These are phyloP conservation scores for Phytophthora meadii DNA, from an alignment of 352 stramenopile genomes.

Conservation along the genomic window DNA sequence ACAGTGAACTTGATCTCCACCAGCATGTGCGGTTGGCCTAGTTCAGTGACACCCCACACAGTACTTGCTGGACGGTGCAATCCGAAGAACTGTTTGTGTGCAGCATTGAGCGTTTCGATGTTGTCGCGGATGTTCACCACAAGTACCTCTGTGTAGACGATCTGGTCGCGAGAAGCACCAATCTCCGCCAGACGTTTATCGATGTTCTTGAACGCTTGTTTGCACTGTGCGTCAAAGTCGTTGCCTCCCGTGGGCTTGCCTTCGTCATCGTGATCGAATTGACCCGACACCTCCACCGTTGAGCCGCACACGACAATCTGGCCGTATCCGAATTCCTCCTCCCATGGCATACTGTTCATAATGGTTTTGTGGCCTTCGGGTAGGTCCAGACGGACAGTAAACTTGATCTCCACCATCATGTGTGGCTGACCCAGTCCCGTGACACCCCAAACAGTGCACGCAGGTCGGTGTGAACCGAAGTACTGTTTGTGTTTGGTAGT, in stretches of 20 bases:
- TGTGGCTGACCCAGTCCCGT: slow-evolving; percentile 2
- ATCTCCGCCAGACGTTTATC: slow-evolving; percentile 6
- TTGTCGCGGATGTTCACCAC: slow-evolving; percentile 11
- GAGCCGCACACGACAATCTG: slow-evolving; percentile 8
- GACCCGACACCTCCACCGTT: slow-evolving; percentile 4
- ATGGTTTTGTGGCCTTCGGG: slow-evolving; percentile 6
- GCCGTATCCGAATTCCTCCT: slow-evolving; percentile 6
- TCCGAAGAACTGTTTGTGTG: slow-evolving; percentile 11
- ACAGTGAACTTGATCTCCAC: slow-evolving; percentile 12
- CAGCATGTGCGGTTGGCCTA: slow-evolving; percentile 4
- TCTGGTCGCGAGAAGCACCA: slow-evolving; percentile 2
- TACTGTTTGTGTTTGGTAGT: slow-evolving; percentile 2
- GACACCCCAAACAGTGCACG: slow-evolving; percentile 7
- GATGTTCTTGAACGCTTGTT: slow-evolving; percentile 6
- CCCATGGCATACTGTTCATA: slow-evolving; percentile 8
- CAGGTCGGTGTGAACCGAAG: slow-evolving; percentile 3
- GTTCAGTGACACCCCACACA: background rate
- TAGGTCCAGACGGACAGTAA: slow-evolving; percentile 1
- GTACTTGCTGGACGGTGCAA: slow-evolving; percentile 1
- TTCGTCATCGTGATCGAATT: slow-evolving; percentile 8
- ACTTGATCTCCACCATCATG: slow-evolving; percentile 9
- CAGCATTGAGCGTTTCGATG: slow-evolving; percentile 1
- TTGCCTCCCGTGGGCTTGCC: slow-evolving; percentile 3
- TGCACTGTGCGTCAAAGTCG: slow-evolving; percentile 7
- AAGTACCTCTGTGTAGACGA: slow-evolving; percentile 7